Evolutionary conservation across 495 filamentous ascomycete genomes (phyloP).

Genomic region (Parachaetomium inaequale): DNA sequence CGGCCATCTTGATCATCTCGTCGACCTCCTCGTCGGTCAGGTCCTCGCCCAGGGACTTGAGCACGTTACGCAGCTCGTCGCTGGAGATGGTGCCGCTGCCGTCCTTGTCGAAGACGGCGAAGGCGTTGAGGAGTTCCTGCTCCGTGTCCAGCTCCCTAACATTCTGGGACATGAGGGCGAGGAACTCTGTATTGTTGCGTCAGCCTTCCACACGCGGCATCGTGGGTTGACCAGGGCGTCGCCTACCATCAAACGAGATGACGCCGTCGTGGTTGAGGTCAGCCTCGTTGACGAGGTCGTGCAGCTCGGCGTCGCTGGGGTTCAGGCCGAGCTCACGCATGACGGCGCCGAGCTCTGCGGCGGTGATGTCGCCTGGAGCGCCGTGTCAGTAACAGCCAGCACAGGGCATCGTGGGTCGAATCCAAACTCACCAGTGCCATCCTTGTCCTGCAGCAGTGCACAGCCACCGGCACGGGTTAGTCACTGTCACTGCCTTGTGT

Average conservation of each 20-base stretch:
- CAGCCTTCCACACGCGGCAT: not conserved
- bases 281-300: slow-evolving; percentile 47
- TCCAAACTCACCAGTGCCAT: slow-evolving; percentile 78
- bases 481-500: slow-evolving; percentile 14
- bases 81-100: slow-evolving; percentile 45
- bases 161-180: slow-evolving; percentile 44
- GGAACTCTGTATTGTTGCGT: slow-evolving; percentile 37
- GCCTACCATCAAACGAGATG: slow-evolving; percentile 44
- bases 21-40: slow-evolving; percentile 46
- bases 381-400: not conserved
- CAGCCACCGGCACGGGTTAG: slow-evolving; percentile 18
- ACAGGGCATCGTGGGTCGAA: not conserved
- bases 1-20: slow-evolving; percentile 48
- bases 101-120: slow-evolving; percentile 50
- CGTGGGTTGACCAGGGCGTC: not conserved
- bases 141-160: slow-evolving; percentile 42
- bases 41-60: slow-evolving; percentile 47
- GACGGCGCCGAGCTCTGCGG: slow-evolving; percentile 40
- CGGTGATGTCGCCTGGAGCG: slow-evolving; percentile 39
- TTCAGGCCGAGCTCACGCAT: slow-evolving; percentile 48
- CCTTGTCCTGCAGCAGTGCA: slow-evolving; percentile 71
- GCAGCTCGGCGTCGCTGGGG: slow-evolving; percentile 41
- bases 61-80: slow-evolving; percentile 44
- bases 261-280: slow-evolving; percentile 46
- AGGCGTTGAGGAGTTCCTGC: slow-evolving; percentile 45